Evolutionary conservation across 345 rosid genomes (phyloP), one percentile per base, ranked within the genome.

Genomic region (Anastatica hierochuntica): DNA sequence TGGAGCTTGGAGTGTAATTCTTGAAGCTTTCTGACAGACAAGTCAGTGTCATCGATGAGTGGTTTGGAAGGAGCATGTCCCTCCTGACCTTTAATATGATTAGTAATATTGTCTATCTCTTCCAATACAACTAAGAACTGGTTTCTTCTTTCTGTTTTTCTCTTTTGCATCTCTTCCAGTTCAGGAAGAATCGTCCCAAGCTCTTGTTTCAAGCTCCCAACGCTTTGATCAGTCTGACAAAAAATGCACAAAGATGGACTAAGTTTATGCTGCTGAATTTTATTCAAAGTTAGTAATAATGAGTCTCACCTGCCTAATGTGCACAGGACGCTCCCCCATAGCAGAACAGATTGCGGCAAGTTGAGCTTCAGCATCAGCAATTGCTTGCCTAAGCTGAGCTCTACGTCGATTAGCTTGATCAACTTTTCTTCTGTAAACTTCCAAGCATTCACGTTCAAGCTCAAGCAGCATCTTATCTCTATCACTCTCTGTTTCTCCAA

Each of bases 401-500:
- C 97, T 80, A 59, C 76, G 77, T 35, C 60, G 74, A 57, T 85
- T 94, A 13, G 97, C 95, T 57, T 72, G 82, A 58, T 94, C 95
- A 27, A 94, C 97, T 75, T 83, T 94, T 63, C 95, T 73, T 72
- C 94, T 79, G 63, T 92, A 92, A 2, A 88, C 99, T 72, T 92
- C 84, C 27, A 88, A 78, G 66, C 99, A 92, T 63, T 92, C 97
- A 62, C 74, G 88, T 58, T 92, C 97, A 34, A 92, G 90, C 70
- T 92, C 97, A 21, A 83, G 82, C 52, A 92, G 61, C 95, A 85
- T 85, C 64, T 77, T 72, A 47, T 92, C 99, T 68, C 88, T 77
- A n/a, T 88, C 95, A 16, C 73, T 34, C 55, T 85, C 85, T 1
- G 81, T 55, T 76, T 92, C 99, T 37, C 99, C 99, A 44, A 94